These are phyloP conservation scores for Globisporangium yorkense DNA, from an alignment of 352 stramenopile genomes.

Conservation along the genomic window DNA sequence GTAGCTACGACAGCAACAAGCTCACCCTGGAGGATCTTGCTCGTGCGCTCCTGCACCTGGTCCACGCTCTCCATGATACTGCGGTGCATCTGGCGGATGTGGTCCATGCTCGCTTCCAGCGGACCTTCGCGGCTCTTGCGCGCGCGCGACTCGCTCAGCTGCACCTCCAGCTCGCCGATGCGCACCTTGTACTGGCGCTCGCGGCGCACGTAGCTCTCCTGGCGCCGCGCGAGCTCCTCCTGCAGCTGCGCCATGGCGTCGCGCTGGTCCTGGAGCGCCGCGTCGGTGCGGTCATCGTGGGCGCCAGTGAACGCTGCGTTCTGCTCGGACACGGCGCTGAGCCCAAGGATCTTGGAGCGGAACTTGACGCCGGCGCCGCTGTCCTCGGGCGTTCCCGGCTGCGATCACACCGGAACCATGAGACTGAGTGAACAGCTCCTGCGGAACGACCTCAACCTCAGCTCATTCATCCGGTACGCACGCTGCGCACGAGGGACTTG, in stretches of 20 bases:
- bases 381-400: slow-evolving; percentile 32
- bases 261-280: slow-evolving; percentile 19
- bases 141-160: slow-evolving; percentile 54
- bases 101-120: slow-evolving; percentile 71
- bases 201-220: slow-evolving; percentile 83
- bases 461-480: not conserved
- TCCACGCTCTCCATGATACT: slow-evolving; percentile 87
- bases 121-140: slow-evolving; percentile 69
- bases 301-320: slow-evolving; percentile 22
- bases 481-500: slow-evolving; percentile 10
- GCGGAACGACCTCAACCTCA: too few species aligned
- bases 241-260: slow-evolving; percentile 57
- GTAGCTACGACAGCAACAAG: not conserved
- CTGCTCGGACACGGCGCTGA: slow-evolving; percentile 41
- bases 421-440: not conserved
- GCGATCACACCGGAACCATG: not conserved
- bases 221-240: slow-evolving; percentile 49
- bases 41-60: slow-evolving; percentile 88
- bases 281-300: slow-evolving; percentile 22
- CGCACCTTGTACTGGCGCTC: slow-evolving; percentile 86
- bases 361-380: slow-evolving; percentile 30
- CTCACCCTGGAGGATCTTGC: slow-evolving; percentile 77
- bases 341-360: slow-evolving; percentile 42
- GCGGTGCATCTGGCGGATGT: slow-evolving; percentile 78
- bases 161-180: slow-evolving; percentile 74